These are phyloP conservation scores for Trichoderma koningiopsis DNA, from an alignment of 2,329 filamentous ascomycete genomes.

Conservation along the genomic window DNA sequence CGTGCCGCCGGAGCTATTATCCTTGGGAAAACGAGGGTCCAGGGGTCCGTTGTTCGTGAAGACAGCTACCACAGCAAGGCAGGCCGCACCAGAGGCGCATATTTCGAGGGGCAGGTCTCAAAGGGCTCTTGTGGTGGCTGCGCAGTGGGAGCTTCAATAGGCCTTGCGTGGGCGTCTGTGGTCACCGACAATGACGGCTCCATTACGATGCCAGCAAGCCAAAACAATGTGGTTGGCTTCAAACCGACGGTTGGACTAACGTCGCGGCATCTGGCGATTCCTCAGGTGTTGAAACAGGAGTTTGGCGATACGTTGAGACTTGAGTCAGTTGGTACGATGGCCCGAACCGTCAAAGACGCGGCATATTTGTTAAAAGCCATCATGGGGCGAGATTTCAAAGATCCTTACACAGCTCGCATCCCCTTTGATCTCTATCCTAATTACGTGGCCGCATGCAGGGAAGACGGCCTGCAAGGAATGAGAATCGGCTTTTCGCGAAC, in stretches of 20 bases:
- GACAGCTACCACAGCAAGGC: constrained; percentile 46
- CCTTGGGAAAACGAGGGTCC: constrained; percentile 65
- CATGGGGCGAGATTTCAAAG: constrained; percentile 58
- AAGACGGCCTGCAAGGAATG: constrained; percentile 54
- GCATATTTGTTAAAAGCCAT: constrained; percentile 64
- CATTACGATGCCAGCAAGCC: constrained; percentile 56
- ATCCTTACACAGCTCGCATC: constrained; percentile 65
- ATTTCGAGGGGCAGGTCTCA: constrained; percentile 62
- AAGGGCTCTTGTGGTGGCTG: constrained; percentile 62
- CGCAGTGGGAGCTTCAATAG: constrained; percentile 60
- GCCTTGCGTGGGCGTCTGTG: constrained; percentile 58
- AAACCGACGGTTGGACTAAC: constrained; percentile 69
- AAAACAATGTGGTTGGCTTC: constrained; percentile 67
- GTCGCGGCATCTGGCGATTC: constrained; percentile 64
- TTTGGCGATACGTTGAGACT: constrained; percentile 63
- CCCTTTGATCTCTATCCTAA: constrained; percentile 55
- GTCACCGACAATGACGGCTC: constrained; percentile 60
- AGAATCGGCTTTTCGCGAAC: constrained; percentile 67
- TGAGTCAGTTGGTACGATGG: constrained; percentile 68
- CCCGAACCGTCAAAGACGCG: constrained; percentile 66
- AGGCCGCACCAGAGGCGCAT: constrained; percentile 62
- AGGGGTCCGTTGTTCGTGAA: constrained; percentile 63
- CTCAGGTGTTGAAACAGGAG: constrained; percentile 66
- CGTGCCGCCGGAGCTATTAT: constrained; percentile 63
- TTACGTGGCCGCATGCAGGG: constrained; percentile 61